A percentile compares a stretch with the other conserved stretches of the same genome.
These are phyloP conservation scores for Fibroporia radiculosa DNA, from an alignment of 768 basidiomycete species.

Conservation along the genomic window DNA sequence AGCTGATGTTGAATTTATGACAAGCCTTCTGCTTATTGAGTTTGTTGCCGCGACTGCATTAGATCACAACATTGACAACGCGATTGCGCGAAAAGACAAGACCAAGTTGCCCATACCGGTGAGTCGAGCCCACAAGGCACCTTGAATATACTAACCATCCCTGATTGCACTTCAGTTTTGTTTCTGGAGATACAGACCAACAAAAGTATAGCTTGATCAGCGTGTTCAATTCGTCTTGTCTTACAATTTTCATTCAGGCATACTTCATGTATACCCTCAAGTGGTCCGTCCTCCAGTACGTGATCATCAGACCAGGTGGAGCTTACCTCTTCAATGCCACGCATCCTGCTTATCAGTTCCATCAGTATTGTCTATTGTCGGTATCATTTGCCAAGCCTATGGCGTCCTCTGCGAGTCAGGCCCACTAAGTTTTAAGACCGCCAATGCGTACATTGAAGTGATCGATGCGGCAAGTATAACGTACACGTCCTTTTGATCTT, in stretches of 20 bases:
- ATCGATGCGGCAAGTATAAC: slow-evolving; percentile 81
- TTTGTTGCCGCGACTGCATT: slow-evolving; percentile 68
- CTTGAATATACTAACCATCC: neutral
- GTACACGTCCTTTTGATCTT: slow-evolving; percentile 26
- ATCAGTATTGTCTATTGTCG: slow-evolving; percentile 57
- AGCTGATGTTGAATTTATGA: neutral
- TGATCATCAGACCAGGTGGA: slow-evolving; percentile 60
- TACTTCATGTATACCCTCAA: slow-evolving; percentile 90
- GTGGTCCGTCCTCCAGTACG: slow-evolving; percentile 89
- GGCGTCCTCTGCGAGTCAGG: slow-evolving; percentile 63
- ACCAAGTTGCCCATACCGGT: slow-evolving; percentile 60
- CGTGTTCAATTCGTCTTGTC: neutral
- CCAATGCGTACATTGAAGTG: slow-evolving; percentile 60
- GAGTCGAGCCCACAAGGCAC: slow-evolving; percentile 12
- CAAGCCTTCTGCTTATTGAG: slow-evolving; percentile 73
- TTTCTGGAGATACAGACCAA: slow-evolving; percentile 75
- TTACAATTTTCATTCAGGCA: slow-evolving; percentile 32
- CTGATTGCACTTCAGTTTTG: slow-evolving; percentile 47
- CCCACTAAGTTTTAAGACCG: slow-evolving; percentile 52
- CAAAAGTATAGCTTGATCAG: slow-evolving; percentile 42
- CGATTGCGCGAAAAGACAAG: slow-evolving; percentile 77
- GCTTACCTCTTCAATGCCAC: slow-evolving; percentile 3
- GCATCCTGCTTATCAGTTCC: neutral
- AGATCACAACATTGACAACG: slow-evolving; percentile 55
- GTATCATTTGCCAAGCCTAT: slow-evolving; percentile 67